Percentiles rank a stretch among this genome's conserved stretches.
Evolutionary conservation across 441 rosid species (phyloP).

Genomic region (Sinapis alba): DNA sequence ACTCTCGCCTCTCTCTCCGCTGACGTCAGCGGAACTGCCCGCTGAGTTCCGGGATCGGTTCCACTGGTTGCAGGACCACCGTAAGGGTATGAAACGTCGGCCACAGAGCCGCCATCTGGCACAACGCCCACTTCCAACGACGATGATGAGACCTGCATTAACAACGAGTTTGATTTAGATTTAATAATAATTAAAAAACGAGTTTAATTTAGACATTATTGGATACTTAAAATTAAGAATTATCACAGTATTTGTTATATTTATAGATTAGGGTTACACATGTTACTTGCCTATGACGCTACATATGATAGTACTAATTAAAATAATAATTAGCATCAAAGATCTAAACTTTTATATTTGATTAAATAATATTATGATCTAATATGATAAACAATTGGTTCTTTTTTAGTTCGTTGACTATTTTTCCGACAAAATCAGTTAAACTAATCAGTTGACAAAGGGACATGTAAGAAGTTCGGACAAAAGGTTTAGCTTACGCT

Average conservation of each 20-base stretch:
- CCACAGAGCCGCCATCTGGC: neutral
- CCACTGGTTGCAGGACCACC: neutral
- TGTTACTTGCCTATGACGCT: neutral
- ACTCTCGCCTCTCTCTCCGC: constrained; percentile 8
- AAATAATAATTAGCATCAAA: neutral
- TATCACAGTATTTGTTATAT: too few relatives aligned
- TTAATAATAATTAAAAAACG: too few relatives aligned
- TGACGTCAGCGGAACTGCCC: neutral
- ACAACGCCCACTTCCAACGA: constrained; percentile 1
- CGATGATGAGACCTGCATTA: neutral
- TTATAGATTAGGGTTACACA: neutral
- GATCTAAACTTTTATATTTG: neutral
- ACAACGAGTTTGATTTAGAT: neutral
- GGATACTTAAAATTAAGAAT: neutral
- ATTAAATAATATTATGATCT: neutral
- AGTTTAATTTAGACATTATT: neutral
- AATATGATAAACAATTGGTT: neutral
- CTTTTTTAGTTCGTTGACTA: neutral
- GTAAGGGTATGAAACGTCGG: neutral
- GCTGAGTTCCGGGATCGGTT: neutral
- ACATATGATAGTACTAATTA: neutral
- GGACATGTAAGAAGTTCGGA: neutral
- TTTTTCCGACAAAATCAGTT: neutral
- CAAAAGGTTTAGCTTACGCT: neutral
- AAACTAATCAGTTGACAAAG: neutral